phyloP scores from a whole-genome alignment of 345 rosid genomes.

The Anastatica hierochuntica region DNA sequence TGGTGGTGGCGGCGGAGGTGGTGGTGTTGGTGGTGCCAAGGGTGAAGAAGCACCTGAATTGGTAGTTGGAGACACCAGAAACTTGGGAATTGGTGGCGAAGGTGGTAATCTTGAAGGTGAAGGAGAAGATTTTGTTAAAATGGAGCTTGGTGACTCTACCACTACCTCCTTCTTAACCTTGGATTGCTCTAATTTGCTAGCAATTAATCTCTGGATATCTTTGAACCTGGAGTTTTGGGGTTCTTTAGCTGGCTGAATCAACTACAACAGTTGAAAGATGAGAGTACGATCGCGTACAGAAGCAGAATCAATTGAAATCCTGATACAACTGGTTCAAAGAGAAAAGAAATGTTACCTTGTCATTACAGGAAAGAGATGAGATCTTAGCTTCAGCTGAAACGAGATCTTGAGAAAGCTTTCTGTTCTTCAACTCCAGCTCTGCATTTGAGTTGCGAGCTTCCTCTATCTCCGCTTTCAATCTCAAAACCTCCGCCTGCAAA shows the following conservation, averaged over 20 bases:
- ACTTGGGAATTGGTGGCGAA: slow-evolving; percentile 17
- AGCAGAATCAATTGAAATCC: no score
- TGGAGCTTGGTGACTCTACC: slow-evolving; percentile 27
- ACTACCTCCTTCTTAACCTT: slow-evolving; percentile 34
- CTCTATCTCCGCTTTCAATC: slow-evolving; percentile 48
- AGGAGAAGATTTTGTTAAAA: no score
- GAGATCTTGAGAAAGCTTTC: slow-evolving; percentile 50
- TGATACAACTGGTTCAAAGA: no score
- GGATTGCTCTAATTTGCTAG: slow-evolving; percentile 52
- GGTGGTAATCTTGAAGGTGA: slow-evolving; percentile 21
- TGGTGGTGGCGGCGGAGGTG: slow-evolving; percentile 58
- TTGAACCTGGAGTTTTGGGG: slow-evolving; percentile 44
- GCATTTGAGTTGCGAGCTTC: slow-evolving; percentile 41
- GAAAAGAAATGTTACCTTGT: slow-evolving; percentile 35
- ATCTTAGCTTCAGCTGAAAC: slow-evolving; percentile 55
- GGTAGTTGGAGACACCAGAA: slow-evolving; percentile 23
- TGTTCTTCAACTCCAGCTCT: slow-evolving; percentile 44
- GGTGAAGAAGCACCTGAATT: slow-evolving; percentile 19
- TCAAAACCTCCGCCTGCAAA: slow-evolving; percentile 44
- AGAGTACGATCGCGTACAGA: no score
- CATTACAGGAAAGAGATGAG: slow-evolving; percentile 32
- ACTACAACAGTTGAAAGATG: no score
- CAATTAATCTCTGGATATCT: slow-evolving; percentile 66
- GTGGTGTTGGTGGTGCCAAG: slow-evolving; percentile 44
- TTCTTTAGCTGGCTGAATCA: slow-evolving; percentile 35